These are phyloP conservation scores for Vinca minor DNA, from an alignment of 257 asterid genomes.

Conservation along the genomic window DNA sequence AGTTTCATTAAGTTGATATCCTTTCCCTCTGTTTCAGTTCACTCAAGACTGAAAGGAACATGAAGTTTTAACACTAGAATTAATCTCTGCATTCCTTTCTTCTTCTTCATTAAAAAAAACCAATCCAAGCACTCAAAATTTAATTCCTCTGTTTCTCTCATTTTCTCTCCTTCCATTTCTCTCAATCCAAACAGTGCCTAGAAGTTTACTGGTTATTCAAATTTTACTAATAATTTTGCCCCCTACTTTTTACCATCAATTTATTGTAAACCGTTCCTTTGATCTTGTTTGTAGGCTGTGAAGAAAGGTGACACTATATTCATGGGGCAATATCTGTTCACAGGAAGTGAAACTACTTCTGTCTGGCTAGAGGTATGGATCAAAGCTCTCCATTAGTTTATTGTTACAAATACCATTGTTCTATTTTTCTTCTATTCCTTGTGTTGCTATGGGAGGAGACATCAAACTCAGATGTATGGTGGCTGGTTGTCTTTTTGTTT, in stretches of 20 bases:
- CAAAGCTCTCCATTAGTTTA: not conserved
- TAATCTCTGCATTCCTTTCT: too few species aligned
- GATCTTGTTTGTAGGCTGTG: constrained; percentile 56
- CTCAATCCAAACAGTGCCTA: not conserved
- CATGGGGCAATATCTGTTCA: constrained; percentile 86
- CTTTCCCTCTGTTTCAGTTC: too few species aligned
- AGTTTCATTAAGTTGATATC: too few species aligned
- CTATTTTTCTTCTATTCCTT: not conserved
- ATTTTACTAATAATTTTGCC: not conserved
- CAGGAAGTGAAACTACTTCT: constrained; percentile 97
- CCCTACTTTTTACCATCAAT: not conserved
- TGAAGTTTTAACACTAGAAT: too few species aligned
- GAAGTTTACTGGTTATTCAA: not conserved
- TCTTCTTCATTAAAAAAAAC: too few species aligned
- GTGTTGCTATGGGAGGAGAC: not conserved
- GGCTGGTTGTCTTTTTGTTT: not conserved
- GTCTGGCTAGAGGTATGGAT: constrained; percentile 87
- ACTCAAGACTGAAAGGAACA: too few species aligned
- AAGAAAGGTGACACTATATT: constrained; percentile 91
- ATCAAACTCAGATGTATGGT: not conserved
- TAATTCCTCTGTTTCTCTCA: too few species aligned
- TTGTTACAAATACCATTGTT: not conserved
- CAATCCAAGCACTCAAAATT: too few species aligned
- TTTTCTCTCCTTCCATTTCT: too few species aligned
- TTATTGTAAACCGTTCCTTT: not conserved